Percentiles rank a stretch among this genome's conserved stretches.
phyloP scores from a whole-genome alignment of 257 asterid genomes.

The Cinchona pubescens region DNA sequence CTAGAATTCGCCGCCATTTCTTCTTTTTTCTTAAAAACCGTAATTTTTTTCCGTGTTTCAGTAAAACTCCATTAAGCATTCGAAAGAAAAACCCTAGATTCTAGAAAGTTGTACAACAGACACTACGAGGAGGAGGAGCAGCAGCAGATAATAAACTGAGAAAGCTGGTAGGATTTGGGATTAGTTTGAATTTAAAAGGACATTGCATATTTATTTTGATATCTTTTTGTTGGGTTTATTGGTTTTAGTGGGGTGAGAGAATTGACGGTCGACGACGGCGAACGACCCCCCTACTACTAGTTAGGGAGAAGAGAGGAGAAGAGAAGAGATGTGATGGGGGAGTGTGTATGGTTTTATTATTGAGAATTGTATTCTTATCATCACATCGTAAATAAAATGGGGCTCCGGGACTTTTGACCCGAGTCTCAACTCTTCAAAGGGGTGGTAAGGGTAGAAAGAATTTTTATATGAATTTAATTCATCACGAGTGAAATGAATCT shows the following conservation, averaged over 20 bases:
- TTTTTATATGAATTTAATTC: no score
- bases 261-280: no score
- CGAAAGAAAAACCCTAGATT: conserved; percentile 31
- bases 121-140: neutral
- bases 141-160: neutral
- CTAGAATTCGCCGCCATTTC: conserved; percentile 52
- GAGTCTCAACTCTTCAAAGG: no score
- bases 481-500: no score
- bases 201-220: neutral
- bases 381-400: no score
- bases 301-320: no score
- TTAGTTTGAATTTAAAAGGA: neutral
- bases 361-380: no score
- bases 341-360: neutral
- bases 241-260: no score
- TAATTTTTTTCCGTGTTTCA: neutral
- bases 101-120: conserved; percentile 2
- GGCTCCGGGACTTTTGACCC: no score
- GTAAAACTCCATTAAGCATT: conserved; percentile 24
- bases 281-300: no score
- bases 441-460: no score
- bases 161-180: neutral
- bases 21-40: neutral
- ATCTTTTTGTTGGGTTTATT: no score
- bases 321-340: neutral